Evolutionary conservation across 345 rosid species (phyloP).

Genomic region (Melaleuca quinquenervia): DNA sequence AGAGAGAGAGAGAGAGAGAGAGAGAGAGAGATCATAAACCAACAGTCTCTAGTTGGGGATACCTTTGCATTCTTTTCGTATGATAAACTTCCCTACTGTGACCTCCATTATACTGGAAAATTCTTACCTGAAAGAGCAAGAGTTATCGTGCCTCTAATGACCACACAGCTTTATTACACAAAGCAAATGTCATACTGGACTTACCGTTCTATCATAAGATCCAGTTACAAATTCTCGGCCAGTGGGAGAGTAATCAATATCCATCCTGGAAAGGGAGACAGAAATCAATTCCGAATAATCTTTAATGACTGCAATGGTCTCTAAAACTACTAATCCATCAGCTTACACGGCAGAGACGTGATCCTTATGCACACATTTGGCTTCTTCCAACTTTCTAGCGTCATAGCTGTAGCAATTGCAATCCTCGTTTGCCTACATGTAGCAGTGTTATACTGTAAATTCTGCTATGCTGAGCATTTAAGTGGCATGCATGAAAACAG

Average conservation of each 20-base stretch:
- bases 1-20: neutral
- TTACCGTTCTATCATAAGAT: conserved; percentile 91
- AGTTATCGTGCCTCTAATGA: neutral
- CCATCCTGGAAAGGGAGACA: conserved; percentile 51
- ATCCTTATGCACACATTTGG: conserved; percentile 90
- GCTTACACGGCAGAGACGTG: conserved; percentile 99
- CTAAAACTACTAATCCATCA: neutral
- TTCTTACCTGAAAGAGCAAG: conserved; percentile 40
- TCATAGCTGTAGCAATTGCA: conserved; percentile 89
- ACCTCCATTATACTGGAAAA: conserved; percentile 86
- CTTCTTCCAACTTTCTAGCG: conserved; percentile 74
- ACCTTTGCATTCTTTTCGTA: conserved; percentile 99
- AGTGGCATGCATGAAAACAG: neutral
- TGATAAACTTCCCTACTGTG: conserved; percentile 91
- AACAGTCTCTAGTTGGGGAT: neutral
- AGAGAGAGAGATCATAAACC: neutral
- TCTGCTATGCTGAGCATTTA: neutral
- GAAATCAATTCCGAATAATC: neutral
- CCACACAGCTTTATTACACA: neutral
- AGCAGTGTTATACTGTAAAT: neutral
- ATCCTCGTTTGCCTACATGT: conserved; percentile 92
- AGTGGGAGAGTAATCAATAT: conserved; percentile 94
- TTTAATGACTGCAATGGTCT: neutral
- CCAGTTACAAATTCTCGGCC: conserved; percentile 98
- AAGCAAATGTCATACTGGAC: neutral